These are phyloP conservation scores for Dioszegia hungarica DNA, from an alignment of 768 basidiomycete genomes.

Conservation along the genomic window DNA sequence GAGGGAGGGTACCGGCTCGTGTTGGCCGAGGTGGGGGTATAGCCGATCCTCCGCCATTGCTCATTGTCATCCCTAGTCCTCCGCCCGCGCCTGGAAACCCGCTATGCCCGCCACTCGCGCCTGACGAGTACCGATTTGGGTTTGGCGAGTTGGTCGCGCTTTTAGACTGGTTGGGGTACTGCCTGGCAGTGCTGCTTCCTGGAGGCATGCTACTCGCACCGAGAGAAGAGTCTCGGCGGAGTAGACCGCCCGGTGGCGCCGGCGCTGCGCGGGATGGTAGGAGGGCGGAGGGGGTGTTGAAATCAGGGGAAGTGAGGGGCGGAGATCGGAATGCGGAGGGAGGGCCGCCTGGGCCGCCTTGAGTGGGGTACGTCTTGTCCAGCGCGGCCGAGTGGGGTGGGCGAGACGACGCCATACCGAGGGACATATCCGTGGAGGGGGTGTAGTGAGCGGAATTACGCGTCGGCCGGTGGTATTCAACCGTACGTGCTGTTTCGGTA, in stretches of 20 bases:
- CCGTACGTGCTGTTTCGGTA: conserved; percentile 30
- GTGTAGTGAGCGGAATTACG: conserved; percentile 44
- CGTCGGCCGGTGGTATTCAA: conserved; percentile 49
- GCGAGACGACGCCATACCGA: conserved; percentile 38
- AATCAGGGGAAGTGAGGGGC: conserved; percentile 21
- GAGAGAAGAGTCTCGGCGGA: conserved; percentile 26
- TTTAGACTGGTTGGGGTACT: conserved; percentile 14
- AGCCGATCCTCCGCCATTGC: background rate
- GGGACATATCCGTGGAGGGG: conserved; percentile 46
- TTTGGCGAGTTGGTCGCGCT: conserved; percentile 44
- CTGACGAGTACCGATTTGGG: conserved; percentile 44
- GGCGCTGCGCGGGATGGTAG: conserved; percentile 39
- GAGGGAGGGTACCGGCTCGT: conserved; percentile 44
- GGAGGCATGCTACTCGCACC: background rate
- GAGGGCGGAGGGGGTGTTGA: conserved; percentile 21
- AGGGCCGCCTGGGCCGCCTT: conserved; percentile 11
- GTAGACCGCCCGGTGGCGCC: conserved; percentile 29
- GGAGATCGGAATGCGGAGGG: conserved; percentile 40
- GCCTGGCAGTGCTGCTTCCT: background rate
- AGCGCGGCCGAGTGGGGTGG: conserved; percentile 8
- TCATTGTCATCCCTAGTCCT: background rate
- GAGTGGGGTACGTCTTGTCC: conserved; percentile 18
- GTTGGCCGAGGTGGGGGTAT: conserved; percentile 40
- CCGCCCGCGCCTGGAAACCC: background rate
- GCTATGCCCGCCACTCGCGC: conserved; percentile 11